Evolutionary conservation across 805 yeast species (phyloP).

Genomic region (Schwanniomyces pseudopolymorphus): DNA sequence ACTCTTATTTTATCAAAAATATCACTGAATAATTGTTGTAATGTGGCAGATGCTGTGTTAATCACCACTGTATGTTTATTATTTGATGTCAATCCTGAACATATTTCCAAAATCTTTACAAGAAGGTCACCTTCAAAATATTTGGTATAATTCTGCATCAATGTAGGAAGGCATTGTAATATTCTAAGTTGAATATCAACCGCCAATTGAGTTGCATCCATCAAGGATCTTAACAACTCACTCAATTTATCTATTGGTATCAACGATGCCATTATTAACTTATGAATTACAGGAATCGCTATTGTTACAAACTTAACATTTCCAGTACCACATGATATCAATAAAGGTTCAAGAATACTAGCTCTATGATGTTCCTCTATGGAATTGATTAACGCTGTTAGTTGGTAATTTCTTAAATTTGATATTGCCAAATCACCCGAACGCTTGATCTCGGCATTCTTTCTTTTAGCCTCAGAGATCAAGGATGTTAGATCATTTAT

Average conservation of each 20-base stretch:
- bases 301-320: slow-evolving; percentile 72
- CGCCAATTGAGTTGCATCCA: slow-evolving; percentile 73
- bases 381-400: slow-evolving; percentile 18
- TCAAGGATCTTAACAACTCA: slow-evolving; percentile 62
- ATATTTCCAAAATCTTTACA: slow-evolving; percentile 60
- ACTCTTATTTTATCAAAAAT: slow-evolving; percentile 66
- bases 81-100: slow-evolving; percentile 67
- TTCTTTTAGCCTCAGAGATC: slow-evolving; percentile 67
- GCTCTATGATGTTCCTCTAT: slow-evolving; percentile 12
- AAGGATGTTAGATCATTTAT: slow-evolving; percentile 58
- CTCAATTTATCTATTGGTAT: slow-evolving; percentile 54
- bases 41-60: slow-evolving; percentile 90
- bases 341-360: slow-evolving; percentile 51
- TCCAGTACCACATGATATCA: slow-evolving; percentile 69
- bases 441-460: slow-evolving; percentile 65
- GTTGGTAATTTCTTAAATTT: slow-evolving; percentile 9
- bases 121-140: slow-evolving; percentile 56
- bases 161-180: slow-evolving; percentile 75
- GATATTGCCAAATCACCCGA: slow-evolving; percentile 30
- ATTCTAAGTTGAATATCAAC: slow-evolving; percentile 84
- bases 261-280: slow-evolving; percentile 52
- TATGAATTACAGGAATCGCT: slow-evolving; percentile 70
- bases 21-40: slow-evolving; percentile 78
- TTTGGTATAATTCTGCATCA: slow-evolving; percentile 62
- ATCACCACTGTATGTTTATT: slow-evolving; percentile 74